A percentile compares a stretch with the other conserved stretches of the same genome.
phyloP scores from a whole-genome alignment of 2,329 filamentous ascomycete species.

The Penicillium sp. region DNA sequence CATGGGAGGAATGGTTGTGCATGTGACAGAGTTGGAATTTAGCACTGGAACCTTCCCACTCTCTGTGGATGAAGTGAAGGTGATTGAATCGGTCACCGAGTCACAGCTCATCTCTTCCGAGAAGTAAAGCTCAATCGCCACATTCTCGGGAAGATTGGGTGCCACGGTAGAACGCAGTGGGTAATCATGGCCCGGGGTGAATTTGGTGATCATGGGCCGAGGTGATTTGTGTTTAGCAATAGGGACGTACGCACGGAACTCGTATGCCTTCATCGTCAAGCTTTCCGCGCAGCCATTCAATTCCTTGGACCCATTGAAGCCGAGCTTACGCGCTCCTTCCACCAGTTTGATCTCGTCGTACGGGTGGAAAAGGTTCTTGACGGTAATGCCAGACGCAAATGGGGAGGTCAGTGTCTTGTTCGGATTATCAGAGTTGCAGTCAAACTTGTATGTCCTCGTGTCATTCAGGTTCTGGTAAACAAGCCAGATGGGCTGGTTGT shows the following conservation, averaged over 20 bases:
- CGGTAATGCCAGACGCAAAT: conserved; percentile 53
- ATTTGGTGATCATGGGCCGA: conserved; percentile 58
- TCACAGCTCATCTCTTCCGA: conserved; percentile 62
- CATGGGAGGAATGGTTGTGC: conserved; percentile 40
- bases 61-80: conserved; percentile 55
- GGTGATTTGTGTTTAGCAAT: conserved; percentile 50
- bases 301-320: conserved; percentile 48
- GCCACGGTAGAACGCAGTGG: conserved; percentile 53
- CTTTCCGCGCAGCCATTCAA: conserved; percentile 57
- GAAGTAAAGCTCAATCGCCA: conserved; percentile 55
- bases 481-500: conserved; percentile 49
- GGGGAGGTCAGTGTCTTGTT: conserved; percentile 56
- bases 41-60: conserved; percentile 46
- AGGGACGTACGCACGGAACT: conserved; percentile 62
- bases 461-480: conserved; percentile 49
- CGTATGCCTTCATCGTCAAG: conserved; percentile 57
- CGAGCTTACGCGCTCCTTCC: conserved; percentile 46
- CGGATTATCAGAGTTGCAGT: conserved; percentile 51
- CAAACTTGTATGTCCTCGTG: conserved; percentile 55
- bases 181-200: conserved; percentile 61
- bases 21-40: conserved; percentile 47
- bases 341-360: conserved; percentile 56
- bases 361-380: conserved; percentile 64
- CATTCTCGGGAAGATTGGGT: conserved; percentile 43
- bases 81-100: conserved; percentile 51